phyloP scores from a whole-genome alignment of 805 yeast species.

The Candida broadrunensis region DNA sequence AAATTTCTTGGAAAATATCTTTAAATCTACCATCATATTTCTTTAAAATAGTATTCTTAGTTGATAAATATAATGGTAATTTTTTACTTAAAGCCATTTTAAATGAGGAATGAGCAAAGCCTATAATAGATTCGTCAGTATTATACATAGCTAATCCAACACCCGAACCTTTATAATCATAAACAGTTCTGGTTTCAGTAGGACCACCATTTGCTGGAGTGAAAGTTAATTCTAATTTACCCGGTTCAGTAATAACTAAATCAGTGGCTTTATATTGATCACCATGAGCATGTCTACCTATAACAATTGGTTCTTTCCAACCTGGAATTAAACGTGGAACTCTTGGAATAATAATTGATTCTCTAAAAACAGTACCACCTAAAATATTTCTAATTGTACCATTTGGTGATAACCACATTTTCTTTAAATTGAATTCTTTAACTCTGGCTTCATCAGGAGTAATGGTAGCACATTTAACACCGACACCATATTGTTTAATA shows the following conservation, averaged over 20 bases:
- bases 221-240: constrained; percentile 62
- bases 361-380: constrained; percentile 83
- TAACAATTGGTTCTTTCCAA: constrained; percentile 80
- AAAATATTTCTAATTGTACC: constrained; percentile 80
- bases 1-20: constrained; percentile 71
- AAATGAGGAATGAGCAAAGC: constrained; percentile 79
- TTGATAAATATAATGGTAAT: constrained; percentile 64
- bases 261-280: constrained; percentile 85
- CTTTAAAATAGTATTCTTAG: constrained; percentile 80
- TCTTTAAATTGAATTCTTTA: constrained; percentile 65
- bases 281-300: constrained; percentile 85
- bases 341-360: constrained; percentile 75
- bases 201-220: constrained; percentile 60
- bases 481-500: constrained; percentile 71
- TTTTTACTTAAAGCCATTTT: constrained; percentile 65
- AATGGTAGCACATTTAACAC: constrained; percentile 81
- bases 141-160: constrained; percentile 83
- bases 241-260: constrained; percentile 62
- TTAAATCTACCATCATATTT: constrained; percentile 81
- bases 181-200: constrained; percentile 49
- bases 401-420: constrained; percentile 86
- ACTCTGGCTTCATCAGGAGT: constrained; percentile 84
- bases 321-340: constrained; percentile 75
- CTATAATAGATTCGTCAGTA: constrained; percentile 73
- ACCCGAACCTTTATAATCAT: constrained; percentile 63